phyloP scores from a whole-genome alignment of 192 early-diverging fungal species.

The Linnemannia exigua region DNA sequence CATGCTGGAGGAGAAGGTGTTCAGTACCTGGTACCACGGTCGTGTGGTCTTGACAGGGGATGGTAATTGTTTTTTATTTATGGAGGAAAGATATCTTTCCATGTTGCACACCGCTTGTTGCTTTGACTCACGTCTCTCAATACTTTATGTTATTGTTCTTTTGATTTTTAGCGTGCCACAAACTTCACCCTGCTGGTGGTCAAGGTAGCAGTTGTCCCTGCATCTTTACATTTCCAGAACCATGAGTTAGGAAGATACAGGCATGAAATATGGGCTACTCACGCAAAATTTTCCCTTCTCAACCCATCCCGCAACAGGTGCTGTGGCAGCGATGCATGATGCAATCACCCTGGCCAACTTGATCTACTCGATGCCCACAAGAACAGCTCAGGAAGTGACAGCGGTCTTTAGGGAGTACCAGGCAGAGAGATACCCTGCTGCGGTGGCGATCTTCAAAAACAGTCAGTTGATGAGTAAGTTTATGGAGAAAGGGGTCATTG shows the following conservation, averaged over 20 bases:
- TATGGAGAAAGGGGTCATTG: not conserved
- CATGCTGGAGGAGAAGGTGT: slow-evolving; percentile 22
- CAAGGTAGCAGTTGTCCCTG: not conserved
- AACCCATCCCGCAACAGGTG: not conserved
- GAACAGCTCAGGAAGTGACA: not conserved
- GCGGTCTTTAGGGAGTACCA: not conserved
- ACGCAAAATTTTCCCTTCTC: too few relatives aligned
- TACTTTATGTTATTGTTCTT: not conserved
- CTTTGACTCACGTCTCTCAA: too few relatives aligned
- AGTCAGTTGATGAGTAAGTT: slow-evolving; percentile 4
- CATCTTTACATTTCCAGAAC: not conserved
- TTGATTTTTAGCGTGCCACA: slow-evolving; percentile 8
- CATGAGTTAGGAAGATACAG: not conserved
- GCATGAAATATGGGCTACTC: not conserved
- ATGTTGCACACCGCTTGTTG: not conserved
- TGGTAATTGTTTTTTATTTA: not conserved
- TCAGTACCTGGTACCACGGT: slow-evolving; percentile 10
- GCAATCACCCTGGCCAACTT: too few relatives aligned
- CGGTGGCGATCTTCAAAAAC: not conserved
- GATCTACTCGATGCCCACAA: not conserved
- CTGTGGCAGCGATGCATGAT: not conserved
- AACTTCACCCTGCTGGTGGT: not conserved
- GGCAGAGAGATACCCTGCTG: not conserved
- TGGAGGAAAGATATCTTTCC: not conserved
- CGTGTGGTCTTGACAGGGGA: slow-evolving; percentile 13